Evolutionary conservation across 2,329 filamentous ascomycete species (phyloP).

Genomic region (Fusarium clavum): DNA sequence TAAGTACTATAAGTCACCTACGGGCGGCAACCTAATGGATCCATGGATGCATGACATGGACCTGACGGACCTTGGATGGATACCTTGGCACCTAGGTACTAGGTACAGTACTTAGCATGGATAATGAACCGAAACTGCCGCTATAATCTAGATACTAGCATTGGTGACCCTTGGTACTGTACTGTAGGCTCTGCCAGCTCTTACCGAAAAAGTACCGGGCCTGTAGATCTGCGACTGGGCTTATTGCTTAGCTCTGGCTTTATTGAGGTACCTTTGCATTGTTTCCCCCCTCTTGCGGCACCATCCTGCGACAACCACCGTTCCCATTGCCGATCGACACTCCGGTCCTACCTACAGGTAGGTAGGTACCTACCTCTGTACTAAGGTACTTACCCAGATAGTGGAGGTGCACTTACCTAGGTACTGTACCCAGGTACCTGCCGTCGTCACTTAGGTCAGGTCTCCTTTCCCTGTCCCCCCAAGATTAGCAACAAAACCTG

Average conservation of each 20-base stretch:
- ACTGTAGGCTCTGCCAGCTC: background rate
- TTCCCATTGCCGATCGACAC: slow-evolving; percentile 39
- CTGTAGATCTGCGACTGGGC: slow-evolving; percentile 47
- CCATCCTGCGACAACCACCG: slow-evolving; percentile 33
- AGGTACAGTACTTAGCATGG: background rate
- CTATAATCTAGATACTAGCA: slow-evolving; percentile 1
- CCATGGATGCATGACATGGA: background rate
- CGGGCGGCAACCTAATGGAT: background rate
- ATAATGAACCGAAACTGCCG: slow-evolving; percentile 23
- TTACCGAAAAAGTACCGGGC: slow-evolving; percentile 29
- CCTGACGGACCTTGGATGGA: background rate
- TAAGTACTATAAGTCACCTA: background rate
- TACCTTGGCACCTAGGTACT: background rate
- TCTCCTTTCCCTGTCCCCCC: background rate
- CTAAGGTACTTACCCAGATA: too few relatives aligned
- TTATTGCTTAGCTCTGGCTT: slow-evolving; percentile 43
- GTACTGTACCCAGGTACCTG: background rate
- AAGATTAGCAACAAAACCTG: slow-evolving; percentile 1
- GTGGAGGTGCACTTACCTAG: too few relatives aligned
- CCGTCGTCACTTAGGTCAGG: background rate
- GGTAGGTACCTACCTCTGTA: too few relatives aligned
- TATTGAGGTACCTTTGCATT: background rate
- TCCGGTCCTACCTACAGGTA: background rate
- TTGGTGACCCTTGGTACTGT: slow-evolving; percentile 2
- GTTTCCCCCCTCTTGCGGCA: slow-evolving; percentile 10